Evolutionary conservation across 257 asterid genomes (phyloP).

Genomic region (Salvia hispanica): DNA sequence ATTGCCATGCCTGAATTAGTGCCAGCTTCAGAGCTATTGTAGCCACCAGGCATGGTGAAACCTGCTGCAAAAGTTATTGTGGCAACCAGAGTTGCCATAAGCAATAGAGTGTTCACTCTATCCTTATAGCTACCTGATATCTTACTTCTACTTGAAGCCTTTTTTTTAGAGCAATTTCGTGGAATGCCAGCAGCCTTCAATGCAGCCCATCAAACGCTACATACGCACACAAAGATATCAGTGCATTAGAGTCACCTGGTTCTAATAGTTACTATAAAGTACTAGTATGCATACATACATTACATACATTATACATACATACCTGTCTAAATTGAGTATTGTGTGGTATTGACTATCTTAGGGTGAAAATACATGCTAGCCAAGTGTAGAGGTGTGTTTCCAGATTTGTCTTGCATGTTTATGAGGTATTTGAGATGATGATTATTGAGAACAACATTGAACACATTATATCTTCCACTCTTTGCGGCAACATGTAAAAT

Average conservation of each 20-base stretch:
- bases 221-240: neutral
- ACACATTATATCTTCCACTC: slow-evolving; percentile 31
- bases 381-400: no score
- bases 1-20: slow-evolving; percentile 39
- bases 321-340: slow-evolving; percentile 35
- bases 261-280: no score
- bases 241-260: neutral
- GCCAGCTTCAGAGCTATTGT: slow-evolving; percentile 7
- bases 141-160: neutral
- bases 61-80: slow-evolving; percentile 45
- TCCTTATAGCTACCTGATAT: slow-evolving; percentile 25
- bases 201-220: slow-evolving; percentile 42
- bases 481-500: slow-evolving; percentile 44
- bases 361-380: slow-evolving; percentile 40
- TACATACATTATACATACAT: no score
- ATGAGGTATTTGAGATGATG: slow-evolving; percentile 31
- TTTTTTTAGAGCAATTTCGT: neutral
- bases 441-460: slow-evolving; percentile 29
- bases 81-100: slow-evolving; percentile 42
- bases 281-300: no score
- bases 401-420: slow-evolving; percentile 37
- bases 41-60: slow-evolving; percentile 47
- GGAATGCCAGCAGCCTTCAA: slow-evolving; percentile 33
- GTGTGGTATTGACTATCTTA: slow-evolving; percentile 28
- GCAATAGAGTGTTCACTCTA: slow-evolving; percentile 41